Evolutionary conservation across 1,284 basidiomycete species (phyloP).

Genomic region (Ganoderma meredithae): DNA sequence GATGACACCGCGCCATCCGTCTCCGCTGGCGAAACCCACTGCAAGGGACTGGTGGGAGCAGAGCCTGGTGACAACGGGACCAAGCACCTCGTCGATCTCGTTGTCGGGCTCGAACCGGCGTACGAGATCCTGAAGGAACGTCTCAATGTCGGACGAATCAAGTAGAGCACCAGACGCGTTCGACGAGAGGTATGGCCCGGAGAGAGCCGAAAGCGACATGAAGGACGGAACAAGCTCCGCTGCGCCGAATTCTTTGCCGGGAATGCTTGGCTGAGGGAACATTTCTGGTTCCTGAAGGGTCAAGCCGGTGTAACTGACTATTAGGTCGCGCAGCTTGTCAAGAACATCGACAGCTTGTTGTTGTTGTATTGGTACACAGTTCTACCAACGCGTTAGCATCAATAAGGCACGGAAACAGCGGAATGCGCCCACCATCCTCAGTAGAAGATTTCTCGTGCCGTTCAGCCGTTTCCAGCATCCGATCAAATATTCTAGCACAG

Average conservation of each 20-base stretch:
- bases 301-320: slow-evolving; percentile 92
- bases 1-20: slow-evolving; percentile 89
- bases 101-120: slow-evolving; percentile 66
- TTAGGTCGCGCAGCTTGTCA: slow-evolving; percentile 78
- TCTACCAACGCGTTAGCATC: slow-evolving; percentile 48
- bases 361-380: slow-evolving; percentile 65
- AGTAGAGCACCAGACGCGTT: slow-evolving; percentile 50
- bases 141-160: slow-evolving; percentile 64
- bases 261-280: slow-evolving; percentile 89
- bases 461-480: slow-evolving; percentile 91
- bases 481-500: slow-evolving; percentile 90
- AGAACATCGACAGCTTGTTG: slow-evolving; percentile 67
- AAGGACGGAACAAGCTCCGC: slow-evolving; percentile 81
- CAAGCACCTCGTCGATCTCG: slow-evolving; percentile 50
- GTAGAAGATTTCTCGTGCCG: slow-evolving; percentile 57
- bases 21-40: slow-evolving; percentile 73
- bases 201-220: slow-evolving; percentile 71
- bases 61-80: slow-evolving; percentile 63
- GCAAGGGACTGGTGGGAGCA: slow-evolving; percentile 70
- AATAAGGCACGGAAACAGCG: slow-evolving; percentile 3
- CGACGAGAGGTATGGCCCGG: slow-evolving; percentile 65
- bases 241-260: slow-evolving; percentile 74
- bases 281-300: slow-evolving; percentile 92
- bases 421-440: slow-evolving; percentile 62
- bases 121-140: slow-evolving; percentile 77